phyloP scores from a whole-genome alignment of 2,329 filamentous ascomycete genomes.

The Aspergillus ochraceus region DNA sequence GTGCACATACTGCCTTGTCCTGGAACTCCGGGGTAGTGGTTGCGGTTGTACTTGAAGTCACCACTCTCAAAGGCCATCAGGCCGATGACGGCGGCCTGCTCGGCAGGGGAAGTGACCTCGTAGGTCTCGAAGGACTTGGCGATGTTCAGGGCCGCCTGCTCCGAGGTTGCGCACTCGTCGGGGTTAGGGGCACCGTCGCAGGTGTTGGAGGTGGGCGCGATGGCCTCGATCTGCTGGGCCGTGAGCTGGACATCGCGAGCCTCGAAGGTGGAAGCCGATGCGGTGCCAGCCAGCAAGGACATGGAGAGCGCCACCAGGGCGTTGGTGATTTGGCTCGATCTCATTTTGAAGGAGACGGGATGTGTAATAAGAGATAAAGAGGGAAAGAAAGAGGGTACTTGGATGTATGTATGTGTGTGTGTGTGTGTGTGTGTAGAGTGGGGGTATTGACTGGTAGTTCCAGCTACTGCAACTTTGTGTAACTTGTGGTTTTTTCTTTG shows the following conservation, averaged over 20 bases:
- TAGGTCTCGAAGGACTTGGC: conserved; percentile 59
- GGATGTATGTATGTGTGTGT: not conserved
- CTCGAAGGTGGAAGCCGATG: conserved; percentile 5
- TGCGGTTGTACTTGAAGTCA: conserved; percentile 65
- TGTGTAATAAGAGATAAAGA: not conserved
- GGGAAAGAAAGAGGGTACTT: not conserved
- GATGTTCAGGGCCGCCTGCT: conserved; percentile 60
- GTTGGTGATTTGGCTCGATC: not conserved
- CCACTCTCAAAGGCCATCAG: conserved; percentile 71
- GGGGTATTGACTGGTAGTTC: not conserved
- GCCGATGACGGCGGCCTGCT: conserved; percentile 69
- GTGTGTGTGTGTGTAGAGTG: not conserved
- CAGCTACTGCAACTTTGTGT: not conserved
- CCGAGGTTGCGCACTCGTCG: conserved; percentile 66
- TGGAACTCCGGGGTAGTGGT: conserved; percentile 13
- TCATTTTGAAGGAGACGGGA: not conserved
- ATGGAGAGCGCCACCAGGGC: conserved; percentile 12
- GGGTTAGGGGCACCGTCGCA: conserved; percentile 52
- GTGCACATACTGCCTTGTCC: conserved; percentile 17
- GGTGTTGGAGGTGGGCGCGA: conserved; percentile 58
- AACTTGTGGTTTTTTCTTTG: not conserved
- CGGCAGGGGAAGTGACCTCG: conserved; percentile 53
- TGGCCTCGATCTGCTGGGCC: conserved; percentile 34
- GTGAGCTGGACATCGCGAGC: conserved; percentile 20
- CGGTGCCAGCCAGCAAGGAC: conserved; percentile 13